A percentile compares a stretch with the other conserved stretches of the same genome.
phyloP scores from a whole-genome alignment of 768 basidiomycete genomes.

The Panus rudis region DNA sequence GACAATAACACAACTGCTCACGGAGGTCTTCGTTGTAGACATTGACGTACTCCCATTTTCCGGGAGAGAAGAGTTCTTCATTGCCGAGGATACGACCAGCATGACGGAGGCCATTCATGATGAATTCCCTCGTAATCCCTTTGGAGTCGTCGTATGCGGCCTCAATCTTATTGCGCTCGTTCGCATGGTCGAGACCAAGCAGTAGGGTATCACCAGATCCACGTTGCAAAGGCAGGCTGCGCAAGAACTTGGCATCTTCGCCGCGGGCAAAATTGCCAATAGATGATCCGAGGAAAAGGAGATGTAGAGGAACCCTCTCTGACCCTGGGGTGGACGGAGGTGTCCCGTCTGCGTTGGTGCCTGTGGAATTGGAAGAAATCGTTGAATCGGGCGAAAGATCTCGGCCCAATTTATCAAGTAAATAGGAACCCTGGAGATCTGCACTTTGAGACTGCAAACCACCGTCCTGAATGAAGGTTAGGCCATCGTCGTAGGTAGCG shows the following conservation, averaged over 20 bases:
- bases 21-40: constrained; percentile 49
- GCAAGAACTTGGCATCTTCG: constrained; percentile 67
- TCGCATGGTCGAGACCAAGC: constrained; percentile 86
- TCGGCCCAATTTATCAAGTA: constrained; percentile 10
- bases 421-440: constrained; percentile 11
- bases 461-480: constrained; percentile 69
- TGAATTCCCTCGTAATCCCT: constrained; percentile 68
- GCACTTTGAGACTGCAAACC: constrained; percentile 35
- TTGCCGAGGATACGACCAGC: constrained; percentile 66
- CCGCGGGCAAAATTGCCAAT: constrained; percentile 82
- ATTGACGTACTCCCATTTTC: constrained; percentile 71
- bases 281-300: constrained; percentile 89
- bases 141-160: constrained; percentile 79
- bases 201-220: constrained; percentile 76
- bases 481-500: constrained; percentile 86
- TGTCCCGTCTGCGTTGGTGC: constrained; percentile 18
- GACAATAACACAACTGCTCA: constrained; percentile 20
- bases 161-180: constrained; percentile 64
- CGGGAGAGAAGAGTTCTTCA: constrained; percentile 52
- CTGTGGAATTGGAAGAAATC: constrained; percentile 5
- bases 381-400: constrained; percentile 33
- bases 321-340: constrained; percentile 43
- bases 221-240: constrained; percentile 68
- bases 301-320: constrained; percentile 53
- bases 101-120: constrained; percentile 76